Base-by-base conservation (phyloP, 73 alveolate species). In the Paramecium octaurelia region DNA sequence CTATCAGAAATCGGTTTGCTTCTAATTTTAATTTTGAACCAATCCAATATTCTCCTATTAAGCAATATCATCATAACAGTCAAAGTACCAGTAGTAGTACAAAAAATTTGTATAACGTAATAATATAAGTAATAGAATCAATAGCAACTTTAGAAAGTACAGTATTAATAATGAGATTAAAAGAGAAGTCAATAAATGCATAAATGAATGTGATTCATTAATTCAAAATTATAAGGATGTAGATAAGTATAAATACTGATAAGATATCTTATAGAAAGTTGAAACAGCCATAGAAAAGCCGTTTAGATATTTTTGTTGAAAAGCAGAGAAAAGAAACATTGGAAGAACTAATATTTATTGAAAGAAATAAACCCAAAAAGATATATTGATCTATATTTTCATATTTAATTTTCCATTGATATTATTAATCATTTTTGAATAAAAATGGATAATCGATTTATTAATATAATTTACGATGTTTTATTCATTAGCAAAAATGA, bases 71-170 rank as follows among this genome's bases (percentile, higher is more conserved):
- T 64, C 84, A 64, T 27, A 64, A 64, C 27, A 64, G 84, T 14
- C 14, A 64, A 64, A 64, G 84, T 64, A 64, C 84, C 42, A 64
- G 50, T 20, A 64, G 84, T 64, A 64, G 84, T 64, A 64, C 84
- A 14, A 64, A 64, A 64, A 64, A 64, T 64, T 64, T 64, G 84
- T 64, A 64, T 64, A 34, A 64, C 12, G 84, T 64, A 64, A 64
- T 64, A 34, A 64, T 27, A 31, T 12, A 8, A 34, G 46, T 64
- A 21, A 64, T 64, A 64, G 84, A 64, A 64, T 64, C 84, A 64
- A 34, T 27, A 64, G 84, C 84, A 64, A 64, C 29, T 64, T 64
- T 64, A 64, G 84, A 64, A 64, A 34, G 21, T 64, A 64, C 29
- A 64, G 84, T 27, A 64, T 64, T 18, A 64, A 64, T 34, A 64